These are phyloP conservation scores for Dryas octopetala DNA, from an alignment of 306 rosid species.

Conservation along the genomic window DNA sequence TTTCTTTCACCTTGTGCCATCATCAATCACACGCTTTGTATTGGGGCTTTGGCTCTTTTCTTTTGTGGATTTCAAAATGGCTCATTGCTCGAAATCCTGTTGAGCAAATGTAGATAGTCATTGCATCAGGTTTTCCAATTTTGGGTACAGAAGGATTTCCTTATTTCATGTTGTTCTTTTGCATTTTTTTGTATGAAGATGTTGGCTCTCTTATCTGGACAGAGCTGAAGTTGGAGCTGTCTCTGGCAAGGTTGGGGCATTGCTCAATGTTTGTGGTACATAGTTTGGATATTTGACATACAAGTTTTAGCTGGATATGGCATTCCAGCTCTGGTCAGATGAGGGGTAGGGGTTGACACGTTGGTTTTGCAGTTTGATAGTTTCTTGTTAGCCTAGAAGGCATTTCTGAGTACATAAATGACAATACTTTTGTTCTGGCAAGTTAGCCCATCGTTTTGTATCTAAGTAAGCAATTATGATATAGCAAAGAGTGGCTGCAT, in stretches of 20 bases:
- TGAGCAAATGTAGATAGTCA: conserved; percentile 9
- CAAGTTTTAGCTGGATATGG: neutral
- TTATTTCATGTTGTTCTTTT: conserved; percentile 17
- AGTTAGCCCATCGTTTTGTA: neutral
- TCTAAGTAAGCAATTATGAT: neutral
- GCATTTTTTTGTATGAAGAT: conserved; percentile 24
- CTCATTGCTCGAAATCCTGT: conserved; percentile 19
- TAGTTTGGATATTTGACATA: neutral
- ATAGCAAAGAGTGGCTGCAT: neutral
- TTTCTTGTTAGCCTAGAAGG: neutral
- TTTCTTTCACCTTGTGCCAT: conserved; percentile 12
- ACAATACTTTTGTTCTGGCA: neutral
- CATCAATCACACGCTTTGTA: neutral
- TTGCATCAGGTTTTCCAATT: conserved; percentile 24
- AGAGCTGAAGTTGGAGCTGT: neutral
- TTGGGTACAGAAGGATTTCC: conserved; percentile 29
- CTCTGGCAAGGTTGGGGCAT: conserved; percentile 10
- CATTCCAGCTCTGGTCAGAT: neutral
- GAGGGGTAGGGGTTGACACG: neutral
- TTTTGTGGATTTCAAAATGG: conserved; percentile 22
- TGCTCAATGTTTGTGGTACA: neutral
- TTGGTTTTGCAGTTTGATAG: conserved; percentile 17
- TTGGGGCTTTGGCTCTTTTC: conserved; percentile 30
- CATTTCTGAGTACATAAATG: conserved; percentile 6
- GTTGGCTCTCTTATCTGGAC: conserved; percentile 5